Evolutionary conservation across 352 stramenopile genomes (phyloP), one percentile per base, ranked within the genome.

Genomic region (Phytophthora hybrid): DNA sequence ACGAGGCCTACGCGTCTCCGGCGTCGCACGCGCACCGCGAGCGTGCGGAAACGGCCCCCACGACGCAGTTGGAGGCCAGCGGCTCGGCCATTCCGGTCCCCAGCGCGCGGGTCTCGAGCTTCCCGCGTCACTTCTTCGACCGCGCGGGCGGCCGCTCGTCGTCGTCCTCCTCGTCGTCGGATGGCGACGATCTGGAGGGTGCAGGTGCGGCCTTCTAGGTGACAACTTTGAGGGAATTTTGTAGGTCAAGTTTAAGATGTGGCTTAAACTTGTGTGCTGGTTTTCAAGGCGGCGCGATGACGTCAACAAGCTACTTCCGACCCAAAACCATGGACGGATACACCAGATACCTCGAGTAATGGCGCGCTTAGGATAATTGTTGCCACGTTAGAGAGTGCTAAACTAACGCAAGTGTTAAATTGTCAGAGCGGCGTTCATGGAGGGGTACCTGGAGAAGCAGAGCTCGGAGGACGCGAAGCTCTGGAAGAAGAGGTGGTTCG

Each of bases 401-500:
- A 41, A 10, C 8, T 41, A 41, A 26, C 23, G 23, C 23, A 26
- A 26, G 23, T 3, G 8, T 13, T 41, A 16, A 16, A 5, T 41
- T 41, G 34, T 9, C 52, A 93, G 86, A 65, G 84, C 87, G 72
- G 82, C 82, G 23, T 87, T 83, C 66, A 91, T 93, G 87, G 81
- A 91, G 49, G 90, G 90, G 13, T 91, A 89, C 60, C 65, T 96
- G 26, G 88, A 95, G 65, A 96, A 96, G 62, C 88, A 96, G 76
- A 94, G 88, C 77, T 80, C 77, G 13, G 88, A 94, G 66, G 74
- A 93, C 68, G 77, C 80, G 14, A 77, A 84, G 37, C 66, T 80
- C 32, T 96, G 88, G 88, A 96, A 96, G 44, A 79, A 75, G 21
- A 82, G 90, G 26, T 96, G 90, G 90, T 94, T 96, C 59, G 90